Evolutionary conservation across 805 yeast genomes (phyloP), one percentile per base, ranked within the genome.

Genomic region (Teunomyces lycoperdinae): DNA sequence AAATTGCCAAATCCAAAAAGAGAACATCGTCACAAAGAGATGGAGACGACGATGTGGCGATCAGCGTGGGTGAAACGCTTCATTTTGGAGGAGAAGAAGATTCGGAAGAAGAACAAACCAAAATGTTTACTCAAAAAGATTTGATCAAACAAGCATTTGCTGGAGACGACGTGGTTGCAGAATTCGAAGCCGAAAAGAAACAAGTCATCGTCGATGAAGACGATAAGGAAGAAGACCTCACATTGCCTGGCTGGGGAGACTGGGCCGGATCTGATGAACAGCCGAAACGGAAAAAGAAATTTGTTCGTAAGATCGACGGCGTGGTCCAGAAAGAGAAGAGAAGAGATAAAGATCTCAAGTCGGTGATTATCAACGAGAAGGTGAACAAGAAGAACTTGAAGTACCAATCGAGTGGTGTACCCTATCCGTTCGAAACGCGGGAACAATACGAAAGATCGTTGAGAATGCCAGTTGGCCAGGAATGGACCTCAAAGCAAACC

Each of bases 171-270:
- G 96, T 92, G 34, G 87, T 89, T 11, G 71, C 74, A 5, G 90
- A 90, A 55, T 94, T 94, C 64, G 82, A 80, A 52, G 77, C 71
- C 10, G 98, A 91, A 58, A 94, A 92, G 70, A 71, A 74, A 48
- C 76, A 80, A 55, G 79, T 79, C 9, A 74, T 77, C 5, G 78
- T 72, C 39, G 90, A 86, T 42, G 97, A 92, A 65, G 97, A 83
- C 49, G 97, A 92, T 66, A 78, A 89, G 61, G 90, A 85, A 58
- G 84, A 86, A 49, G 96, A 91, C 62, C 70, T 86, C 42, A 85
- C 96, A 0, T 68, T 91, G 45, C 98, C 97, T 3, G 99, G 99
- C 1, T 94, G 98, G 97, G 98, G 98, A 42, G 87, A 86, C 39
- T 94, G 99, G 99, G 87, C 92, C 9, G 97, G 97, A 33, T 81